These are phyloP conservation scores for Picea glauca DNA, from an alignment of 75 land plant species.

Conservation along the genomic window DNA sequence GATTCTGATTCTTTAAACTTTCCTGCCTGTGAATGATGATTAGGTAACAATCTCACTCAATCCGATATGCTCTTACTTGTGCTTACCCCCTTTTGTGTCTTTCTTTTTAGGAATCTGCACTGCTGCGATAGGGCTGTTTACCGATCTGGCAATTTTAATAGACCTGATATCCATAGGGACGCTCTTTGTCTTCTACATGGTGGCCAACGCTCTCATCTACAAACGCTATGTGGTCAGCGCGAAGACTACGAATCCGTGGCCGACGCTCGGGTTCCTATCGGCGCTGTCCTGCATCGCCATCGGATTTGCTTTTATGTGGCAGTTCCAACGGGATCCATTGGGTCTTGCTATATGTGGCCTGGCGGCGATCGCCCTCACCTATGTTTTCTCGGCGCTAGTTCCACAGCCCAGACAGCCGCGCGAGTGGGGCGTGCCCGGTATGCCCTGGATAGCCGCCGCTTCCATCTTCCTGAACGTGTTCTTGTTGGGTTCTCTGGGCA, in stretches of 20 bases:
- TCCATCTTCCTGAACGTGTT: conserved; percentile 91
- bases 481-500: conserved; percentile 71
- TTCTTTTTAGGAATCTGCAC: conserved; percentile 29
- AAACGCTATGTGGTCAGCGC: conserved; percentile 49
- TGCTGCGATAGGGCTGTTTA: conserved; percentile 40
- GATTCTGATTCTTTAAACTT: not conserved
- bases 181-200: conserved; percentile 95
- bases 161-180: conserved; percentile 90
- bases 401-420: conserved; percentile 49
- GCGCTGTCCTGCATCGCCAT: conserved; percentile 41
- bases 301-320: conserved; percentile 43
- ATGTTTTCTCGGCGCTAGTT: conserved; percentile 33
- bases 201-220: conserved; percentile 85
- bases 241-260: no score
- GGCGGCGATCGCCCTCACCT: conserved; percentile 17
- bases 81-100: no score
- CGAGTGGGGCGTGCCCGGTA: conserved; percentile 72
- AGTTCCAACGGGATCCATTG: not conserved
- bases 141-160: conserved; percentile 65
- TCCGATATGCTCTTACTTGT: not conserved
- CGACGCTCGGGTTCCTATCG: conserved; percentile 49
- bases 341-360: not conserved
- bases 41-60: not conserved
- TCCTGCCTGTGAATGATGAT: conserved; percentile 14
- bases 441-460: conserved; percentile 82